Conservation (phyloP, 2,329 filamentous ascomycete species). For the Dendryphion nanum region DNA sequence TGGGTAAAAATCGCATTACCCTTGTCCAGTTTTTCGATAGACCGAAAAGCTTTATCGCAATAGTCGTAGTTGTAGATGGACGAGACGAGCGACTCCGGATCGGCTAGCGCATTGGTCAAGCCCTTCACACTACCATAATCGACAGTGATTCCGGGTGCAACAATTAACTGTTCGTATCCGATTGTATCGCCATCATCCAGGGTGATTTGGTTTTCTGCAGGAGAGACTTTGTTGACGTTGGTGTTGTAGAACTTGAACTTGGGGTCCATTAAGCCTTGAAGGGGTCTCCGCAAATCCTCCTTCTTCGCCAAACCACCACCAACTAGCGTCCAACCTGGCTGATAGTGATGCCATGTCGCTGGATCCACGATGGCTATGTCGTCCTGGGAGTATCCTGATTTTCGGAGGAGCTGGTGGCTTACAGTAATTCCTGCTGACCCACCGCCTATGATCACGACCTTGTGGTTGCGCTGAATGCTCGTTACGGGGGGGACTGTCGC, state of each 20-base stretch:
- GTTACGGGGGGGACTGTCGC: conserved; percentile 28
- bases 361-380: conserved; percentile 67
- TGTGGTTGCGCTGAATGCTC: conserved; percentile 51
- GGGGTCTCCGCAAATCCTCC: conserved; percentile 54
- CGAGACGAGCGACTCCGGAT: conserved; percentile 34
- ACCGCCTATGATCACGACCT: conserved; percentile 65
- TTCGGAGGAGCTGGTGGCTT: conserved; percentile 65
- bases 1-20: conserved; percentile 41
- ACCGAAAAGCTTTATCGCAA: conserved; percentile 38
- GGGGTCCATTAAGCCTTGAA: conserved; percentile 55
- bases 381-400: conserved; percentile 55
- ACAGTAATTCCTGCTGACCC: conserved; percentile 65
- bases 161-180: conserved; percentile 63
- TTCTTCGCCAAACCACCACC: conserved; percentile 65
- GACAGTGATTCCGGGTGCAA: conserved; percentile 50
- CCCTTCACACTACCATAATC: conserved; percentile 30
- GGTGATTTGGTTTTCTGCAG: conserved; percentile 57
- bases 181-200: conserved; percentile 57
- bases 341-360: conserved; percentile 63
- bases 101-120: conserved; percentile 35
- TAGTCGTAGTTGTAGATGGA: conserved; percentile 39
- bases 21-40: conserved; percentile 30
- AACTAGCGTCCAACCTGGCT: conserved; percentile 69
- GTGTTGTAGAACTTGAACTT: conserved; percentile 62
- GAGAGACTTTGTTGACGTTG: conserved; percentile 51